A percentile compares a stretch with the other conserved stretches of the same genome.
Conservation (phyloP, 1,284 basidiomycete species). For the Austroboletus rostrupii region DNA sequence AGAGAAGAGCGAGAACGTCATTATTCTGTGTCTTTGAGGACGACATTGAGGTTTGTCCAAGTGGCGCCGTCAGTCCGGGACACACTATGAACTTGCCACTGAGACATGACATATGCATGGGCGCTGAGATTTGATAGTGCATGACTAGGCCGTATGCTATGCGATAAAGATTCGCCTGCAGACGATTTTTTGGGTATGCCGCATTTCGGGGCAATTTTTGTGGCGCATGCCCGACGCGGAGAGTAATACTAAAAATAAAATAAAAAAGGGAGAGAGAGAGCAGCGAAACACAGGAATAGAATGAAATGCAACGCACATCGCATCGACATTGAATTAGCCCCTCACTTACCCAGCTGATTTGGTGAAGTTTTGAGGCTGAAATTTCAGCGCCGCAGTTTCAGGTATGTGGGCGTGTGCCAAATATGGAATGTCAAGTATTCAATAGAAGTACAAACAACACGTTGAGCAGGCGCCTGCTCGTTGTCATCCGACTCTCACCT, state of each 20-base stretch:
- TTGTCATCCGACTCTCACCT: neutral
- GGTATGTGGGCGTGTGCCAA: neutral
- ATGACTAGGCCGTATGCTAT: conserved; percentile 2
- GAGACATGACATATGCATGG: neutral
- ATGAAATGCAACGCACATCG: neutral
- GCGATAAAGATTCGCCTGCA: neutral
- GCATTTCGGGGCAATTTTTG: conserved; percentile 16
- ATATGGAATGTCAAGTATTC: conserved; percentile 20
- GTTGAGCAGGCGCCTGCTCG: conserved; percentile 22
- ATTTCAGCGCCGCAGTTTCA: neutral
- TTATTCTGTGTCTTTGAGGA: conserved; percentile 5
- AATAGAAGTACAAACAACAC: conserved; percentile 9
- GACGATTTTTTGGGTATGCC: neutral
- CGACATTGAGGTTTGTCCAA: neutral
- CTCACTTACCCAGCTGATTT: neutral
- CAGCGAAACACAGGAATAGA: conserved; percentile 16
- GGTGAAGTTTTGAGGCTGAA: neutral
- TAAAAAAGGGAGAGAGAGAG: too few species aligned
- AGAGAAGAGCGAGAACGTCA: neutral
- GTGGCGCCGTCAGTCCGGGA: conserved; percentile 17
- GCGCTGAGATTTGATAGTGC: conserved; percentile 1
- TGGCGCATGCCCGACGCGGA: conserved; percentile 14
- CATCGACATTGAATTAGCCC: neutral
- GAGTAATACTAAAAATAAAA: neutral
- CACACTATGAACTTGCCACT: neutral